A percentile compares a stretch with the other conserved stretches of the same genome.
Conservation (phyloP, 345 rosid genomes). For the Tarenaya hassleriana region DNA sequence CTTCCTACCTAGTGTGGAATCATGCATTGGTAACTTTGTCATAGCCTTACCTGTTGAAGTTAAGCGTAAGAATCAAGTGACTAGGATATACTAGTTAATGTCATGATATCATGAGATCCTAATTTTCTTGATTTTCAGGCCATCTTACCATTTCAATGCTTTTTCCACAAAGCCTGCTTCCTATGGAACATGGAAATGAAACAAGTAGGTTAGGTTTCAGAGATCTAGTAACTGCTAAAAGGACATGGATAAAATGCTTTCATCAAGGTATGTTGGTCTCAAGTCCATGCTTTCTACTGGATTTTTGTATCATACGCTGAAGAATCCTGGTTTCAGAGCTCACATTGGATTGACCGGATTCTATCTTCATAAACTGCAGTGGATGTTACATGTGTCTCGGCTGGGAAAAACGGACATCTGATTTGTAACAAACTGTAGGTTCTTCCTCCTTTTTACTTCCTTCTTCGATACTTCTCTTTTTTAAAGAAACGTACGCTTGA, state of each 20-base stretch:
- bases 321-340: conserved; percentile 2
- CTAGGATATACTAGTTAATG: no score
- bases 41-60: no score
- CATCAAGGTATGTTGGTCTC: background rate
- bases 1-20: no score
- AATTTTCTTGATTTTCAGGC: no score
- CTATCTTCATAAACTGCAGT: conserved; percentile 19
- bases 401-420: conserved; percentile 16
- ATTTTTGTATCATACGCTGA: no score
- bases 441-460: conserved; percentile 15
- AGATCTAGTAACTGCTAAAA: conserved; percentile 8
- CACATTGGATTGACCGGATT: conserved; percentile 20
- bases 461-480: conserved; percentile 17
- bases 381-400: conserved; percentile 25
- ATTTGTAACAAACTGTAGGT: conserved; percentile 20
- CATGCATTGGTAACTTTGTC: no score
- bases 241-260: conserved; percentile 16
- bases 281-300: background rate
- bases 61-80: no score
- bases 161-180: no score
- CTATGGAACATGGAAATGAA: background rate
- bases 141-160: no score
- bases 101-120: no score
- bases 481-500: conserved; percentile 31
- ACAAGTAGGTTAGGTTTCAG: conserved; percentile 10